Evolutionary conservation across 2,329 filamentous ascomycete species (phyloP), one percentile per base, ranked within the genome.

Genomic region (Cladosporium halotolerans): DNA sequence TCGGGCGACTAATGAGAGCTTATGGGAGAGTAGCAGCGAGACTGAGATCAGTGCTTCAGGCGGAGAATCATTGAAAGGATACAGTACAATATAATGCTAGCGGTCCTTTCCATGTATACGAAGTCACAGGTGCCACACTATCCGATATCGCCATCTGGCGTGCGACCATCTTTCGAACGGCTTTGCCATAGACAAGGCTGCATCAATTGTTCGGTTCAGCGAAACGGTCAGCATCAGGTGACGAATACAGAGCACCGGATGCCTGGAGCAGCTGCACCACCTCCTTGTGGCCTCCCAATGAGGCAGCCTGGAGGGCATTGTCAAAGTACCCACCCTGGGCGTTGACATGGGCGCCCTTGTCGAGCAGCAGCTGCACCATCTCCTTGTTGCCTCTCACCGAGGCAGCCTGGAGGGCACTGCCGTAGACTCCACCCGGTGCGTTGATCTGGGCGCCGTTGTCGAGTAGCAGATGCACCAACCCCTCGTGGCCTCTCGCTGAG

Each of bases 301-400:
- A 57, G 9, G 56, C 56, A 8, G 51, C 56, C 42, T 58, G 50
- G 1, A 60, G 50, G 5, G 48, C 52, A 10, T 4, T 58, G 45
- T 43, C 41, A 46, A 44, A 59, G 4, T 2, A 1, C 43, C 59
- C 51, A 10, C 44, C 52, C 38, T 51, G 48, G 11, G 43, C 38
- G 36, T 51, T 43, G 18, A 42, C 16, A 6, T 42, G 19, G 28
- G 36, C 38, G 32, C 47, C 47, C 23, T 16, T 18, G n/a, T 43
- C 28, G 32, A 51, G 1, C 14, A 51, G 39, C 14, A 51, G 14
- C 31, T 43, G 38, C 36, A 32, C 38, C 1, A 18, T 34, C 28
- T 43, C 39, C n/a, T 13, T 33, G 36, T 51, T 33, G 3, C 55
- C 51, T 42, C 45, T 13, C 4, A 1, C 7, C 41, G 55, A 54